Conservation (phyloP, 2,329 filamentous ascomycete species). For the Mariannaea sp. region DNA sequence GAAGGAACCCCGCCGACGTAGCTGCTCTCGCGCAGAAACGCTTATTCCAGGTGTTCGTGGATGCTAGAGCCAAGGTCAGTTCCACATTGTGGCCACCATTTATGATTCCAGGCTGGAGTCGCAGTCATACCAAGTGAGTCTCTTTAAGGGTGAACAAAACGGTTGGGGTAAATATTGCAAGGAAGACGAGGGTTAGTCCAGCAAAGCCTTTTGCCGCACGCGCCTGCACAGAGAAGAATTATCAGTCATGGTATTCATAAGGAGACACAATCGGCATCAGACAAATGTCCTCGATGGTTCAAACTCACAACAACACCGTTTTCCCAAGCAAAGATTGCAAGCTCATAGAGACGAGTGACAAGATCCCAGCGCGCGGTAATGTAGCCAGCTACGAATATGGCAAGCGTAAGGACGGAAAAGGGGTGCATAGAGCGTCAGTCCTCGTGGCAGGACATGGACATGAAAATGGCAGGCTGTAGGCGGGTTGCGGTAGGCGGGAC, state of each 20-base stretch:
- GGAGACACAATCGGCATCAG: not conserved
- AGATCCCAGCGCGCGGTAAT: constrained; percentile 99
- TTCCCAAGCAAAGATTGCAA: constrained; percentile 96
- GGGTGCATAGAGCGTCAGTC: constrained; percentile 82
- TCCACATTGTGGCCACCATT: not conserved
- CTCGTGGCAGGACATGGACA: constrained; percentile 48
- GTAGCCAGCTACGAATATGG: constrained; percentile 99
- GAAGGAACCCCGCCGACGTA: constrained; percentile 93
- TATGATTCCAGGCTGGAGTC: constrained; percentile 1
- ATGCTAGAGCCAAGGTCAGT: constrained; percentile 63
- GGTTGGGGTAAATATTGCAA: constrained; percentile 81
- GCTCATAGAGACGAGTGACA: constrained; percentile 93
- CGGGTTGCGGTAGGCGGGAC: constrained; percentile 29
- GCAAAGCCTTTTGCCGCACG: constrained; percentile 85
- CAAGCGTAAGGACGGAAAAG: constrained; percentile 92
- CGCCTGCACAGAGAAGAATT: constrained; percentile 56
- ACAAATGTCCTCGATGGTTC: not conserved
- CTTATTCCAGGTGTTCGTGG: constrained; percentile 77
- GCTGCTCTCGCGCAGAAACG: constrained; percentile 93
- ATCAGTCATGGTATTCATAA: constrained; percentile 11
- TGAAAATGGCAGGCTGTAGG: constrained; percentile 32
- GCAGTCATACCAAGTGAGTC: constrained; percentile 70
- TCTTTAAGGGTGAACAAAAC: constrained; percentile 82
- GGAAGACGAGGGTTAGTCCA: constrained; percentile 81
- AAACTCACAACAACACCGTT: constrained; percentile 89